phyloP scores from a whole-genome alignment of 257 asterid species.

The Solanum paucissectum region DNA sequence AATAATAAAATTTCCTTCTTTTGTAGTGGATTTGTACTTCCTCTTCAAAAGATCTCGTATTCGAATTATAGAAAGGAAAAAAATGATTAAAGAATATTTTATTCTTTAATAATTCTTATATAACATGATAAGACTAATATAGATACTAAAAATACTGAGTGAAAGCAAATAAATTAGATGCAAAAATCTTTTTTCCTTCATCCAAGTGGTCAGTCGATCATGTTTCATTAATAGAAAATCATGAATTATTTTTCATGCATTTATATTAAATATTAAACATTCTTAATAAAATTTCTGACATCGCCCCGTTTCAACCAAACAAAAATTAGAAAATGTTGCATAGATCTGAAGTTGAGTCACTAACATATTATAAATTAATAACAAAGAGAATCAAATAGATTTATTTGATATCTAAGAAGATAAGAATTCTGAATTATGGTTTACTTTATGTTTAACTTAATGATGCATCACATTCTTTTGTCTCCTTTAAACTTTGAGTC shows the following conservation, averaged over 20 bases:
- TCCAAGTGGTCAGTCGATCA: not conserved
- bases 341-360: not conserved
- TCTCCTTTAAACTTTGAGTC: not conserved
- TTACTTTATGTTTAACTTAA: not conserved
- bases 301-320: fast-evolving
- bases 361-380: not conserved
- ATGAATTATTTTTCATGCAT: no score
- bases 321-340: not conserved
- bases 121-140: not conserved
- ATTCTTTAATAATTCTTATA: not conserved
- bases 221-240: no score
- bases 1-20: not conserved
- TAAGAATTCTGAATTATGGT: not conserved
- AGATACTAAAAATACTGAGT: not conserved
- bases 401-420: not conserved
- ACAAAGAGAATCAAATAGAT: not conserved
- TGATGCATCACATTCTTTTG: not conserved
- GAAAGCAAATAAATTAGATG: not conserved
- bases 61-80: not conserved
- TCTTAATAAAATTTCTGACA: no score
- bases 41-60: not conserved
- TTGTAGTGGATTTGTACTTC: not conserved
- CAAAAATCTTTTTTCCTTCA: no score
- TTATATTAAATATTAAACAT: no score
- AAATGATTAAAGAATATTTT: not conserved